phyloP scores from a whole-genome alignment of 768 basidiomycete species.

The Macrocybe gigantea region DNA sequence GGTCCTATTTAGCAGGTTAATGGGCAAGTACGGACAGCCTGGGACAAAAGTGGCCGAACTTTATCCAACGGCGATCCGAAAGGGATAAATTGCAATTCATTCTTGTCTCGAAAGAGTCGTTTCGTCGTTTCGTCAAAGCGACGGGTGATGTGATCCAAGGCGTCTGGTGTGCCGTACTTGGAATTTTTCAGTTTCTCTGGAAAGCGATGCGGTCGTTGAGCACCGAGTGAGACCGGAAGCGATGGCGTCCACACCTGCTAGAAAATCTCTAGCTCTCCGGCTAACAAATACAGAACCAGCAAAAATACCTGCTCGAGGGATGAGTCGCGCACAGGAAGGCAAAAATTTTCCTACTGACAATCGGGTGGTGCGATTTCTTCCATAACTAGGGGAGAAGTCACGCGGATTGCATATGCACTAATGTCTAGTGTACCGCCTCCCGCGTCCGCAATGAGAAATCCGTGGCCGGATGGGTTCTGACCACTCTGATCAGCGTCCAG shows the following conservation, averaged over 20 bases:
- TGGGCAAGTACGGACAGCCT: background rate
- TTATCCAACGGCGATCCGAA: conserved; percentile 80
- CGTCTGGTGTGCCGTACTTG: conserved; percentile 64
- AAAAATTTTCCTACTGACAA: conserved; percentile 37
- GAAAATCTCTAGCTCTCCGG: conserved; percentile 63
- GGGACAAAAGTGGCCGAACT: conserved; percentile 9
- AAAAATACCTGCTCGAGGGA: conserved; percentile 51
- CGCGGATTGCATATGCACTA: conserved; percentile 72
- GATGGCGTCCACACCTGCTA: conserved; percentile 45
- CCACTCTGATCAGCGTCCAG: background rate
- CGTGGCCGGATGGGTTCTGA: conserved; percentile 68
- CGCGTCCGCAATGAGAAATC: conserved; percentile 76
- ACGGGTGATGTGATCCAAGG: conserved; percentile 74
- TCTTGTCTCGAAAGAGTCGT: conserved; percentile 65
- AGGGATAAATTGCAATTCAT: conserved; percentile 63
- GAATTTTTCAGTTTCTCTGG: conserved; percentile 69
- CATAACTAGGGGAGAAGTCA: conserved; percentile 64
- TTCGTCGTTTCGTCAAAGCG: conserved; percentile 83
- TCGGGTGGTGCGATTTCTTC: conserved; percentile 83
- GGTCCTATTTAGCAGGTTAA: conserved; percentile 27
- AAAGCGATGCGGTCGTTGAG: background rate
- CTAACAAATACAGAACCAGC: conserved; percentile 82
- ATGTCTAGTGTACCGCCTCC: conserved; percentile 81
- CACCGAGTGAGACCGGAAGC: background rate
- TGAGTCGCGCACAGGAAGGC: background rate